phyloP scores from a whole-genome alignment of 257 asterid genomes.

The Ajuga chamaepitys region DNA sequence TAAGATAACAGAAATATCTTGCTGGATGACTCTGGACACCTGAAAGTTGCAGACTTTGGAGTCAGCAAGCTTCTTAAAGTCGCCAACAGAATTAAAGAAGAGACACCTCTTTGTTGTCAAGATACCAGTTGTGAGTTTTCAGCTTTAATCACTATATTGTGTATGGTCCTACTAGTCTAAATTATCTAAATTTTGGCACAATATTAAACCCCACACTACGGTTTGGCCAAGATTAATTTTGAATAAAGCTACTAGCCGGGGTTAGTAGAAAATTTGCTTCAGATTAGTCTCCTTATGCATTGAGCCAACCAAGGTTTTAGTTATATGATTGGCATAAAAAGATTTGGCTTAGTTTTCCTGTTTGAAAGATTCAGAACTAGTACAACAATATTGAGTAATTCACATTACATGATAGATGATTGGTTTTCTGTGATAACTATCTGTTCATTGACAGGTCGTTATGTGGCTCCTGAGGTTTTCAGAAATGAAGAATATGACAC shows the following conservation, averaged over 20 bases:
- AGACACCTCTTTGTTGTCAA: constrained; percentile 38
- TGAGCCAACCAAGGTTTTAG: not conserved
- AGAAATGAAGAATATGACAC: constrained; percentile 85
- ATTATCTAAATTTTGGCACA: not conserved
- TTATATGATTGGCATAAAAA: not conserved
- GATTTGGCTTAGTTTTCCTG: not conserved
- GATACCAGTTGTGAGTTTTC: constrained; percentile 71
- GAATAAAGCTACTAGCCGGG: not conserved
- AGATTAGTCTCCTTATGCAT: not conserved
- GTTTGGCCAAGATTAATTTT: not conserved
- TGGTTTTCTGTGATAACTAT: not conserved
- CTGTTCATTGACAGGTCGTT: constrained; percentile 59
- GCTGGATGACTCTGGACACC: constrained; percentile 93
- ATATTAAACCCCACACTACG: not conserved
- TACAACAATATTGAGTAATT: too few species aligned
- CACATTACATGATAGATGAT: not conserved
- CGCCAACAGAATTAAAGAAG: constrained; percentile 69
- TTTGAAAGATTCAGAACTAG: not conserved
- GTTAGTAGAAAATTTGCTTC: not conserved
- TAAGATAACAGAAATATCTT: constrained; percentile 70
- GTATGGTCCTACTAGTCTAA: not conserved
- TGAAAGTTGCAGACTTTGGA: constrained; percentile 96
- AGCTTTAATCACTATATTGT: not conserved
- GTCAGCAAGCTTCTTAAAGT: constrained; percentile 84
- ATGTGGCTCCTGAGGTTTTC: constrained; percentile 90